Conservation (phyloP, 441 rosid species). For the Sinapis alba region DNA sequence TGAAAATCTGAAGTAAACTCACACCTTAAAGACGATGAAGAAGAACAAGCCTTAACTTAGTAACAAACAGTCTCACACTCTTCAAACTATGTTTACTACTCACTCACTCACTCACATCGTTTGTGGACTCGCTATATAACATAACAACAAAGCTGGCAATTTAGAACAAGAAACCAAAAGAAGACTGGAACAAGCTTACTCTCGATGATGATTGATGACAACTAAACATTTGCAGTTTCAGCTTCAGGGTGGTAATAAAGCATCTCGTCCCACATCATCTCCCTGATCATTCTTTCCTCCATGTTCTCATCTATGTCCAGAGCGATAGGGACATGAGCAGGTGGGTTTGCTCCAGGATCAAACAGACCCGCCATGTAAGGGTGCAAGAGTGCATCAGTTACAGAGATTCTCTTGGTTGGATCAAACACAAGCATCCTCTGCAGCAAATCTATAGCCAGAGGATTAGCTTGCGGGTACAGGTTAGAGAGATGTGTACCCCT, state of each 20-base stretch:
- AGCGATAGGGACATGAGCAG: conserved; percentile 56
- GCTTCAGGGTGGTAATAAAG: conserved; percentile 63
- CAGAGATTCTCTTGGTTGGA: conserved; percentile 64
- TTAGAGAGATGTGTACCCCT: conserved; percentile 51
- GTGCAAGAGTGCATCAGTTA: conserved; percentile 62
- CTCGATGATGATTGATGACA: conserved; percentile 1
- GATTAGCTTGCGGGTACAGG: conserved; percentile 65
- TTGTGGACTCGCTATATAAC: conserved; percentile 30
- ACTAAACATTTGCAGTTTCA: conserved; percentile 11
- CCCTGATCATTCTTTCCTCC: conserved; percentile 55
- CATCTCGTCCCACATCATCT: conserved; percentile 70
- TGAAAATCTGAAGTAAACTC: conserved; percentile 5
- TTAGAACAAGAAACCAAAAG: neutral
- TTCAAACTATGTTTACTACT: conserved; percentile 30
- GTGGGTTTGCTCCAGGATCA: conserved; percentile 53
- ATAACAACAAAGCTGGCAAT: conserved; percentile 33
- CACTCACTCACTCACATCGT: conserved; percentile 31
- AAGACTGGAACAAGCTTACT: conserved; percentile 16
- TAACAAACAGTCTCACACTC: conserved; percentile 12
- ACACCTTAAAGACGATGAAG: conserved; percentile 1
- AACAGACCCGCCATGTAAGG: conserved; percentile 63
- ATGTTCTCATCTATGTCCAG: conserved; percentile 59
- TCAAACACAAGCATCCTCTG: conserved; percentile 69
- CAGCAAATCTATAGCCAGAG: conserved; percentile 62
- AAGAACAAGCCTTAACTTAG: conserved; percentile 23